phyloP scores from a whole-genome alignment of 345 rosid species.

The Aurinia saxatilis region DNA sequence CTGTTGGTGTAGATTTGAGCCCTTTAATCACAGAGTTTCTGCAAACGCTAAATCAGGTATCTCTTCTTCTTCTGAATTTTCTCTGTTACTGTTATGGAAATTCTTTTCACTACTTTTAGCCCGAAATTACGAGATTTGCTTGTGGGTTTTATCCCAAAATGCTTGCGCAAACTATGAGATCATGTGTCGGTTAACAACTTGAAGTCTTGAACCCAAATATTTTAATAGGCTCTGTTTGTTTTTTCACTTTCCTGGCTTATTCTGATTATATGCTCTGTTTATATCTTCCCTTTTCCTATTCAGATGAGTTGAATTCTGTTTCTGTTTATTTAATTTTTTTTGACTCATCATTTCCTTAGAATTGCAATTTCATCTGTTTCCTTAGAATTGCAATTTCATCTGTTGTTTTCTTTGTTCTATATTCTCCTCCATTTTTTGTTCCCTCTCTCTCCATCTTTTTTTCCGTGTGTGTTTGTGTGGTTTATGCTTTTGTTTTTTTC shows the following conservation, averaged over 20 bases:
- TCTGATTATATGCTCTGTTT: not conserved
- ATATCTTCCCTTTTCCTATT: not conserved
- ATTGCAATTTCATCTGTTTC: not conserved
- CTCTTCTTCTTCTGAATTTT: not conserved
- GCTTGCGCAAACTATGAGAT: not conserved
- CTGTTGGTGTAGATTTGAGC: conserved; percentile 69
- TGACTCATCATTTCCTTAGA: not conserved
- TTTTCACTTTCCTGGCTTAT: not conserved
- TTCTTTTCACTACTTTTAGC: not conserved
- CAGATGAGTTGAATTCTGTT: not conserved
- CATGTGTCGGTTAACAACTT: not conserved
- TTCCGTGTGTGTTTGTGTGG: not conserved
- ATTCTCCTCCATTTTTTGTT: not conserved
- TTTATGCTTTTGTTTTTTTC: conserved; percentile 17
- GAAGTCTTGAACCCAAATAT: no score
- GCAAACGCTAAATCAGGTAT: conserved; percentile 88
- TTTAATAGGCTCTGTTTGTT: not conserved
- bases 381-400: not conserved
- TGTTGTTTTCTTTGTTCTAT: not conserved
- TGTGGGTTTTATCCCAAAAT: not conserved
- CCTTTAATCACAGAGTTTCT: conserved; percentile 69
- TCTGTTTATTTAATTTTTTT: not conserved
- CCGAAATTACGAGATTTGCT: conserved; percentile 6
- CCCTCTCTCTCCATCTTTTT: not conserved
- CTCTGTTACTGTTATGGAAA: conserved; percentile 6